Base-by-base conservation (phyloP, 1,284 basidiomycete genomes). In the Puccinia horiana region DNA sequence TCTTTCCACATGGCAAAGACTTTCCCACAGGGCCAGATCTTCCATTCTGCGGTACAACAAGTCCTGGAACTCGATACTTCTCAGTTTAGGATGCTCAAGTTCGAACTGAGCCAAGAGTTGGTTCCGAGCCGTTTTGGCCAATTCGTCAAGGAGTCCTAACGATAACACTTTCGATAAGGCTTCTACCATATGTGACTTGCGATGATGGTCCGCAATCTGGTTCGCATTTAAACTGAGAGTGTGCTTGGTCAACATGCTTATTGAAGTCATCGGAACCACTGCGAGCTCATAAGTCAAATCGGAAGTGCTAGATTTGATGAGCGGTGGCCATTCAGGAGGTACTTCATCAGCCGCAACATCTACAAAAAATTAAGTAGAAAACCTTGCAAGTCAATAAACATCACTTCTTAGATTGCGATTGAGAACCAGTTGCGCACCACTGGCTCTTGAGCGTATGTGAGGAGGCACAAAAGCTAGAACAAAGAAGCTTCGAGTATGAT, bases 21-120 rank as follows among this genome's bases (percentile, higher is more conserved):
- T 84, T 86, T 32, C 83, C 61, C 91, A 86, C 63, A 88, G 88
- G 83, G 88, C 87, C 6, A 88, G 85, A 4, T 92, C 85, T 26
- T 87, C 88, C 70, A 92, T 89, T 81, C 96, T 89, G 44, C 89
- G 86, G 67, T 90, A 90, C 69, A 98, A 86, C 32, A 90, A 88
- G 84, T 98, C 96, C 87, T 98, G 94, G 87, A 99, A 97, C 83
- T 99, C 96, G 23, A 99, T 88, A n/a, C 91, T 89, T 63, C 92
- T 91, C 84, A 95, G 89, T 77, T 93, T 91, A 70, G 89, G 89
- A 95, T 95, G 98, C 83, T 95, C 94, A 0, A 85, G 86, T 79
- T 88, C 88, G 2, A 79, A 70, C 29, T 83, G 56, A 35, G 61
- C 40, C 6, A 80, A 49, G 18, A 58, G 47, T 44, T 72, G 65